phyloP scores from a whole-genome alignment of 352 stramenopile species.

The Pythium graminicola region DNA sequence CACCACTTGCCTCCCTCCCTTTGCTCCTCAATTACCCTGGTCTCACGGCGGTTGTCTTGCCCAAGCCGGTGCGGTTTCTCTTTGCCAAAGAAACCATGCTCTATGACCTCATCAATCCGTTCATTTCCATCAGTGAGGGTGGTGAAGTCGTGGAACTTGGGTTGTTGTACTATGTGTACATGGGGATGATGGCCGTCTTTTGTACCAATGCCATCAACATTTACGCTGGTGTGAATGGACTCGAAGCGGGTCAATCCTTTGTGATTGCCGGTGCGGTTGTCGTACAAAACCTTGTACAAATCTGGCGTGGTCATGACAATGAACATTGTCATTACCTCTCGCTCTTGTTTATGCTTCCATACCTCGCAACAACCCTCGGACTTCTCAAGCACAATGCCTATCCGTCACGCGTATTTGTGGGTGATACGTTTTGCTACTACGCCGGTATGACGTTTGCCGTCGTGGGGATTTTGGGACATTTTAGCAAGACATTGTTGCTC shows the following conservation, averaged over 20 bases:
- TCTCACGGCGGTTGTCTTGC: constrained; percentile 92
- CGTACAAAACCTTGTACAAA: constrained; percentile 94
- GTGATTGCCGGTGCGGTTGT: constrained; percentile 92
- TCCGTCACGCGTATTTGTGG: constrained; percentile 96
- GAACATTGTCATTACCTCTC: constrained; percentile 93
- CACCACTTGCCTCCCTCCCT: constrained; percentile 93
- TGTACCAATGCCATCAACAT: constrained; percentile 99
- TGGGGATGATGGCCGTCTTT: constrained; percentile 98
- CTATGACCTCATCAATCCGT: constrained; percentile 47
- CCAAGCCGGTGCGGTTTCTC: constrained; percentile 77
- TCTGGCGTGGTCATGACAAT: constrained; percentile 76
- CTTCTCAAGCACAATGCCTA: constrained; percentile 98
- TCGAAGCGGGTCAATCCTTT: constrained; percentile 95
- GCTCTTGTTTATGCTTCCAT: constrained; percentile 96
- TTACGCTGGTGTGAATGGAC: constrained; percentile 98
- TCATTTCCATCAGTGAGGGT: constrained; percentile 65
- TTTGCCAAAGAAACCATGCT: constrained; percentile 57
- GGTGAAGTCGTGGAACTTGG: constrained; percentile 91
- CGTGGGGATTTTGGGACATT: constrained; percentile 94
- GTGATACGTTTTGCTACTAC: constrained; percentile 99
- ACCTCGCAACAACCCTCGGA: constrained; percentile 89
- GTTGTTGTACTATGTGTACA: constrained; percentile 96
- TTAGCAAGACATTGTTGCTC: constrained; percentile 97
- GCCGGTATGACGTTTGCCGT: constrained; percentile 98
- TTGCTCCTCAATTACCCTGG: constrained; percentile 96